Conservation (phyloP, 2,329 filamentous ascomycete species). For the Leptographium radiaticola region DNA sequence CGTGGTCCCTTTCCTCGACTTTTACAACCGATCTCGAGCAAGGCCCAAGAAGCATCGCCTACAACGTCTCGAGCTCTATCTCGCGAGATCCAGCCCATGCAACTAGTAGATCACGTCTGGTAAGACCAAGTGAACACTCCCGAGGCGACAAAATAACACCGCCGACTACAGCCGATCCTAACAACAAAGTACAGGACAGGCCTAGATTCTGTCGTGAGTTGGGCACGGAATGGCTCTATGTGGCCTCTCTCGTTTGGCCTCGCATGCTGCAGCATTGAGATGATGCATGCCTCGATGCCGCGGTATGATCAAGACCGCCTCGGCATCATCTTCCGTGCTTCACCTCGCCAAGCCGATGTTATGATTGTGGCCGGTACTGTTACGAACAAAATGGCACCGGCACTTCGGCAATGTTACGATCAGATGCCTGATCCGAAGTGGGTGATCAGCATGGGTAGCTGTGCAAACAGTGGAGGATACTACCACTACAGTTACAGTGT, state of each 20-base stretch:
- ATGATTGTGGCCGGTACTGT: constrained; percentile 91
- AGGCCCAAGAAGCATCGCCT: no score
- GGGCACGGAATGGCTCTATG: constrained; percentile 70
- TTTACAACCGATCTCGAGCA: no score
- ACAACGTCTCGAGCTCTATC: no score
- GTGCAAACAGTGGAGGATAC: constrained; percentile 60
- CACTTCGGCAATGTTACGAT: constrained; percentile 81
- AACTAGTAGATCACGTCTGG: no score
- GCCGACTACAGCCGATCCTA: no score
- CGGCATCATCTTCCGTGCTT: constrained; percentile 83
- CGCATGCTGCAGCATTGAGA: constrained; percentile 80
- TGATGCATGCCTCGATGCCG: constrained; percentile 84
- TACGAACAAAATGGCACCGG: constrained; percentile 93
- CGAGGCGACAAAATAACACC: no score
- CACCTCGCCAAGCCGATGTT: constrained; percentile 75
- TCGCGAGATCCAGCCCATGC: no score
- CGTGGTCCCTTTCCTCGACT: no score
- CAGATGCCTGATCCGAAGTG: constrained; percentile 89
- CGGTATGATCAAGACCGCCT: constrained; percentile 82
- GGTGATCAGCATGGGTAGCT: constrained; percentile 61
- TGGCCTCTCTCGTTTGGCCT: constrained; percentile 86
- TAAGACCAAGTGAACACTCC: no score
- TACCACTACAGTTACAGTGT: constrained; percentile 63
- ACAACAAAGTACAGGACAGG: no score
- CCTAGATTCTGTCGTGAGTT: constrained; percentile 68